Evolutionary conservation across 2,329 filamentous ascomycete genomes (phyloP).

Genomic region (Cladosporium colombiae): DNA sequence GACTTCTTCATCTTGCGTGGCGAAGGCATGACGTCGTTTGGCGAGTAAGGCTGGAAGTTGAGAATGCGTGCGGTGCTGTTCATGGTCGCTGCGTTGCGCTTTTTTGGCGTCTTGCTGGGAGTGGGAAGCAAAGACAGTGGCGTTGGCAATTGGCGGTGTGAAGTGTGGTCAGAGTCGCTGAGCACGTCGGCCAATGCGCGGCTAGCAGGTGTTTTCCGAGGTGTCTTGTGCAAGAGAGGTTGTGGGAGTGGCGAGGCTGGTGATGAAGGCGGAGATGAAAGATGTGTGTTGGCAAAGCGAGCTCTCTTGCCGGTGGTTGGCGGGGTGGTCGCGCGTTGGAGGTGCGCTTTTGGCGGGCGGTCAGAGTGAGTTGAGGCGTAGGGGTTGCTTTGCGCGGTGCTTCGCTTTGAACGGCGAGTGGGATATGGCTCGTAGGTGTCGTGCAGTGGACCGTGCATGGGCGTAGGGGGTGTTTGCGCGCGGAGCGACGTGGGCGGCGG

Average conservation of each 20-base stretch:
- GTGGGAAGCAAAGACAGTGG: conserved; percentile 65
- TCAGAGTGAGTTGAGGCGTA: conserved; percentile 42
- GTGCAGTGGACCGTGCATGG: conserved; percentile 62
- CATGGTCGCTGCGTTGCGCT: conserved; percentile 44
- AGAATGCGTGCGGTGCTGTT: conserved; percentile 53
- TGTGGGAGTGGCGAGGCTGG: conserved; percentile 36
- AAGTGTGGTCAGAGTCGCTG: conserved; percentile 18
- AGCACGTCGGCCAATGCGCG: conserved; percentile 17
- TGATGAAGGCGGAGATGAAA: conserved; percentile 46
- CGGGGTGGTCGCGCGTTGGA: conserved; percentile 27
- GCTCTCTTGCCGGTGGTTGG: conserved; percentile 36
- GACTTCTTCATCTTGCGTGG: conserved; percentile 53
- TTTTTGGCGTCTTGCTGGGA: conserved; percentile 76
- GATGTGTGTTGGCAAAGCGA: conserved; percentile 50
- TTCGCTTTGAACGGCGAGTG: conserved; percentile 44
- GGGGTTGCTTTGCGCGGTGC: conserved; percentile 46
- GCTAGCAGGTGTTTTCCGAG: conserved; percentile 21
- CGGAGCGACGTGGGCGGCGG: conserved; percentile 27
- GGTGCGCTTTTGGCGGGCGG: conserved; percentile 19
- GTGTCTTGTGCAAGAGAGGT: conserved; percentile 22
- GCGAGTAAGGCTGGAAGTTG: conserved; percentile 58
- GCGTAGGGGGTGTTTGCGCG: conserved; percentile 67
- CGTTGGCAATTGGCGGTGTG: conserved; percentile 11
- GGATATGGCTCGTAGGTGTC: conserved; percentile 74
- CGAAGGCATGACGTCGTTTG: conserved; percentile 60